Evolutionary conservation across 805 yeast genomes (phyloP).

Genomic region (Schwanniomyces occidentalis): DNA sequence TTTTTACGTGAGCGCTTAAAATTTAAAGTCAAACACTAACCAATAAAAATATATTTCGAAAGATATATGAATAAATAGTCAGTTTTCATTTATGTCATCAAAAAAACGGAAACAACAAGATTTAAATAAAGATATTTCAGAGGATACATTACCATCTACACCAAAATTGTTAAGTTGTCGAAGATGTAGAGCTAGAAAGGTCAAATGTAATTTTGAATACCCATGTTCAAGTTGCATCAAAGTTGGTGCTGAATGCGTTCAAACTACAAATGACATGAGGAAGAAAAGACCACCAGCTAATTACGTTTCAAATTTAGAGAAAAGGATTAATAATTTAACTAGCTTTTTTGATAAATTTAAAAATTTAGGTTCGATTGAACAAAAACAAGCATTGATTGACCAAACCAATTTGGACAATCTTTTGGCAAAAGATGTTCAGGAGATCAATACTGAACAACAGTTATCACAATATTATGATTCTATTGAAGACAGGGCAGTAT

Average conservation of each 20-base stretch:
- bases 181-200: slow-evolving; percentile 42
- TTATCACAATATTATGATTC: slow-evolving; percentile 11
- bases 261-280: slow-evolving; percentile 49
- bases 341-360: slow-evolving; percentile 25
- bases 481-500: slow-evolving; percentile 34
- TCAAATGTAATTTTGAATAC: slow-evolving; percentile 48
- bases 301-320: slow-evolving; percentile 49
- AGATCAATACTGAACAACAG: neutral
- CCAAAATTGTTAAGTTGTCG: slow-evolving; percentile 32
- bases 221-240: slow-evolving; percentile 52
- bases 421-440: slow-evolving; percentile 1
- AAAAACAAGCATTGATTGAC: slow-evolving; percentile 19
- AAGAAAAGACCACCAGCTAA: slow-evolving; percentile 50
- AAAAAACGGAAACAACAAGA: slow-evolving; percentile 5
- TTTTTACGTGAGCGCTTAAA: too few species aligned
- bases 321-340: slow-evolving; percentile 23
- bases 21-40: too few species aligned
- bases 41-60: too few species aligned
- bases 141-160: slow-evolving; percentile 2
- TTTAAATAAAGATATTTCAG: neutral
- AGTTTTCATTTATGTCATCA: slow-evolving; percentile 4
- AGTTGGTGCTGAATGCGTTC: slow-evolving; percentile 45
- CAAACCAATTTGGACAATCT: slow-evolving; percentile 17
- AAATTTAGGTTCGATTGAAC: slow-evolving; percentile 17
- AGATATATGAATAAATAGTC: too few species aligned